Evolutionary conservation across 208 protist species (phyloP), one percentile per base, ranked within the genome.

Genomic region (Histomonas meleagridis): DNA sequence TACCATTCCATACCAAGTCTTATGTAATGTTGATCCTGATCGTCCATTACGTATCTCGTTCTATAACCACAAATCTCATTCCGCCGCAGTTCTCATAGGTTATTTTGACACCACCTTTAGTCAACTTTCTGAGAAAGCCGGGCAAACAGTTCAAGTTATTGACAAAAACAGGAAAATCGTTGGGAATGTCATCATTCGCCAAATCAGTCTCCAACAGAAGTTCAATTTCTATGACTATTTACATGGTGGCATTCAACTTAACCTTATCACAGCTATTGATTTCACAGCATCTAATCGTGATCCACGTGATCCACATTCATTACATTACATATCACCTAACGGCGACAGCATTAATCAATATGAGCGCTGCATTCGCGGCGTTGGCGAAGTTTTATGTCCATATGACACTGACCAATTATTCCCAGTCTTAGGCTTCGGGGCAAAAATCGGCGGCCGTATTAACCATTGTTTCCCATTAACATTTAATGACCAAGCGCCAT

Each of bases 211-310:
- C 18, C 21, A 92, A 32, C 81, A 90, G 46, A 70, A 93, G n/a
- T 48, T 53, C 23, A 62, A 79, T 1, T 93, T 93, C 53, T 48
- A 91, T 32, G 92, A 93, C 35, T 93, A 93, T 49, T 14, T 93
- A 18, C 32, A 43, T n/a, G 92, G 92, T 26, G 92, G 92, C 35
- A 32, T 76, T 28, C 40, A 93, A 21, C 16, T 93, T 1, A 93
- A 93, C 43, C 92, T 93, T 28, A 92, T 93, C 60, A 90, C 92
- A 48, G 92, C 92, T 38, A 93, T 93, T n/a, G 92, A 93, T 46
- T 93, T 93, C 38, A 93, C 92, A 12, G 92, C 91, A 0, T 93
- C 91, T 18, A 93, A 93, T 48, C 14, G 92, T 21, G 60, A 92
- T 43, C 79, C 79, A 65, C 1, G 53, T 5, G 48, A 62, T 46